Conservation (phyloP, 2,329 filamentous ascomycete genomes). For the Grosmannia serpens region DNA sequence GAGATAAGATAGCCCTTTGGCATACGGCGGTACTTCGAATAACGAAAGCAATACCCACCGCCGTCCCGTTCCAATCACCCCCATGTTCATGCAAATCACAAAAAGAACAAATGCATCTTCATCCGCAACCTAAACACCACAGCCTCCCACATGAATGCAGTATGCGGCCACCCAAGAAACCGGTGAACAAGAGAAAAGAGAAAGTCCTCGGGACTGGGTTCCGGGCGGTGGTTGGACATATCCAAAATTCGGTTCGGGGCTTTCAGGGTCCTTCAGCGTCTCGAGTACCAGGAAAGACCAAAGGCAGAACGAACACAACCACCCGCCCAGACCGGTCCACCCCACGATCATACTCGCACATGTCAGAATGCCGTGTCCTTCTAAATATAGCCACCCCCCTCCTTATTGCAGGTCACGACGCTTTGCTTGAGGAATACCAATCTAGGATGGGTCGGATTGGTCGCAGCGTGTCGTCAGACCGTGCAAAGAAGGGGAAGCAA, state of each 20-base stretch:
- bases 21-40: neutral
- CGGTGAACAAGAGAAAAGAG: neutral
- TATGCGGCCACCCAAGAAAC: conserved; percentile 2
- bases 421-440: neutral
- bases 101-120: neutral
- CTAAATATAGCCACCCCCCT: neutral
- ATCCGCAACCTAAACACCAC: conserved; percentile 5
- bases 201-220: neutral
- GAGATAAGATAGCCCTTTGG: neutral
- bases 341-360: neutral
- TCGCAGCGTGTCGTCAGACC: neutral
- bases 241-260: neutral
- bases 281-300: neutral
- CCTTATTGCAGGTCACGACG: neutral
- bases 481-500: neutral
- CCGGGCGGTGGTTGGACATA: neutral
- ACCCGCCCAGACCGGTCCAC: neutral
- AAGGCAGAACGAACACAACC: neutral
- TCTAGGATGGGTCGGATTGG: neutral
- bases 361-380: neutral
- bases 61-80: neutral
- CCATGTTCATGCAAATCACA: neutral
- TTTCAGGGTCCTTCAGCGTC: neutral
- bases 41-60: neutral
- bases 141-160: conserved; percentile 5